Percentiles rank a stretch among this genome's conserved stretches.
phyloP scores from a whole-genome alignment of 2,329 filamentous ascomycete genomes.

The Fusarium armeniacum region DNA sequence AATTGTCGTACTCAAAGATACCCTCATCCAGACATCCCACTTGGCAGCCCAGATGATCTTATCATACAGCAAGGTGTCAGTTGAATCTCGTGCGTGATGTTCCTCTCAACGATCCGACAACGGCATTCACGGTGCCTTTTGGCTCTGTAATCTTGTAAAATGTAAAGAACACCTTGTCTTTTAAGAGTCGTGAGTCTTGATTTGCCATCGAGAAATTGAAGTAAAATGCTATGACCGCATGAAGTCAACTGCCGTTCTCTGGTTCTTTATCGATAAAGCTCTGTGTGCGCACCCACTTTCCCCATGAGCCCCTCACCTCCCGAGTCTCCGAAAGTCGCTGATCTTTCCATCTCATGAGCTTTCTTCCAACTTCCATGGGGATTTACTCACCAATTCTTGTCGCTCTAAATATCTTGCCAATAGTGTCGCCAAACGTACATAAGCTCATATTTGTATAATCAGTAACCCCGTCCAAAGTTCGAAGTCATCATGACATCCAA shows the following conservation, averaged over 20 bases:
- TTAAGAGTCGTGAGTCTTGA: not conserved
- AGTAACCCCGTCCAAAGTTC: not conserved
- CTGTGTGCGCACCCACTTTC: conserved; percentile 32
- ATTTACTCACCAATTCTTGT: not conserved
- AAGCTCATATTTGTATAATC: not conserved
- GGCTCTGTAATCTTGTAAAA: not conserved
- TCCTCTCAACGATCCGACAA: conserved; percentile 40
- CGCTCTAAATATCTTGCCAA: not conserved
- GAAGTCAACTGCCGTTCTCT: conserved; percentile 4
- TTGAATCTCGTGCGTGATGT: conserved; percentile 63
- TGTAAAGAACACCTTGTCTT: not conserved
- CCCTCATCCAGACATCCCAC: conserved; percentile 48
- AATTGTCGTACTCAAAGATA: not conserved
- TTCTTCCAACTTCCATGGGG: conserved; percentile 19
- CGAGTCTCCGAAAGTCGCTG: conserved; percentile 41
- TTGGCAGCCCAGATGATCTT: conserved; percentile 63
- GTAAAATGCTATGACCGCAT: not conserved
- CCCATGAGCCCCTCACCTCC: conserved; percentile 36
- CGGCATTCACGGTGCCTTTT: conserved; percentile 53
- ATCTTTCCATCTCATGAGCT: conserved; percentile 38
- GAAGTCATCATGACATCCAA: conserved; percentile 26
- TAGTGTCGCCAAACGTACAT: not conserved
- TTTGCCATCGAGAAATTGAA: not conserved
- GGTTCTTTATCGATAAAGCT: conserved; percentile 38
- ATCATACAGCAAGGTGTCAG: conserved; percentile 58